A percentile compares a stretch with the other conserved stretches of the same genome.
These are phyloP conservation scores for Quambalaria eucalypti DNA, from an alignment of 1,284 basidiomycete species.

Conservation along the genomic window DNA sequence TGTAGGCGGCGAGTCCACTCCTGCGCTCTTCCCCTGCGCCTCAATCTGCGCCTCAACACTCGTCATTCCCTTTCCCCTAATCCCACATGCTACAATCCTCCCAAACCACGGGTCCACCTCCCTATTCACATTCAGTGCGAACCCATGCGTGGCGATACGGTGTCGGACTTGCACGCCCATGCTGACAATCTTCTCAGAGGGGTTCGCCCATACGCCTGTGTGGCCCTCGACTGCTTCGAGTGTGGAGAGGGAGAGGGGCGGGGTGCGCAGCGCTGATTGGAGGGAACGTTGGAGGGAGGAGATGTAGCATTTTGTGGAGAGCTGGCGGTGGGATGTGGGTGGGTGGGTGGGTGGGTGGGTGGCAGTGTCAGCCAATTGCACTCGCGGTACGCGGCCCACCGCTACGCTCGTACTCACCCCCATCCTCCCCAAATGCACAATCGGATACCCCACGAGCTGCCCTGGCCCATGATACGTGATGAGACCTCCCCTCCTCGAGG, in stretches of 20 bases:
- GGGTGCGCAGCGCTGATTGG: constrained; percentile 55
- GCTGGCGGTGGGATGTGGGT: constrained; percentile 1
- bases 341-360: background rate
- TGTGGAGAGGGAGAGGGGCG: constrained; percentile 49
- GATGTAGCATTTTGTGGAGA: constrained; percentile 61
- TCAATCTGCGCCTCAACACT: constrained; percentile 30
- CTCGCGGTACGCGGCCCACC: constrained; percentile 14
- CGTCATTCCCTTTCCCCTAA: constrained; percentile 71
- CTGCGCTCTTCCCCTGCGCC: background rate
- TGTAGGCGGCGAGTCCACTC: too few relatives aligned
- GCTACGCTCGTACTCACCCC: constrained; percentile 50
- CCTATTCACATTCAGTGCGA: constrained; percentile 69
- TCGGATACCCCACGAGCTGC: constrained; percentile 89
- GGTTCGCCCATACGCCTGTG: constrained; percentile 42
- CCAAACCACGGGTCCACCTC: constrained; percentile 71
- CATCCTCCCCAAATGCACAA: constrained; percentile 67
- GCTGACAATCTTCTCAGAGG: constrained; percentile 68
- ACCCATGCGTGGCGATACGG: constrained; percentile 86
- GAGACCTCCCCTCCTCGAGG: constrained; percentile 78
- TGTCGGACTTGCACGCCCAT: constrained; percentile 95
- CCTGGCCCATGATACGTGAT: constrained; percentile 96
- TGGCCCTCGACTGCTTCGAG: constrained; percentile 24
- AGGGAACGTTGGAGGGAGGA: constrained; percentile 61
- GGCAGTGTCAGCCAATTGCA: constrained; percentile 9
- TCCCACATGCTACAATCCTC: constrained; percentile 80